phyloP scores from a whole-genome alignment of 2,329 filamentous ascomycete species.

The Aspergillus texensis region DNA sequence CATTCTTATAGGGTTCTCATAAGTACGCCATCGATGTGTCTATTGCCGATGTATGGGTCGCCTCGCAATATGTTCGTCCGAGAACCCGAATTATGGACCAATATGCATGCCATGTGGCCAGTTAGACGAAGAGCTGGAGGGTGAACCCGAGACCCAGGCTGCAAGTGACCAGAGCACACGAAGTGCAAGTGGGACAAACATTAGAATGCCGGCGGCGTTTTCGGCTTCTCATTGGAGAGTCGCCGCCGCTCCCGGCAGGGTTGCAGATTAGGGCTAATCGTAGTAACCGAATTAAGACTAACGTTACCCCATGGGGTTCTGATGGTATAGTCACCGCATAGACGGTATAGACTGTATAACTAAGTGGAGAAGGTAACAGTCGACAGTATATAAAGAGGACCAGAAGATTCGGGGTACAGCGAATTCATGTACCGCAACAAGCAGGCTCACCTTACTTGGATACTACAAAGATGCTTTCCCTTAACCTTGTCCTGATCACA shows the following conservation, averaged over 20 bases:
- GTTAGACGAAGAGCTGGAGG: not conserved
- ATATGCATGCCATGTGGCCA: not conserved
- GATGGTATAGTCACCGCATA: not conserved
- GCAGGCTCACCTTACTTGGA: not conserved
- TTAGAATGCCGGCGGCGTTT: slow-evolving; percentile 1
- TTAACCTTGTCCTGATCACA: slow-evolving; percentile 14
- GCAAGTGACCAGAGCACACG: not conserved
- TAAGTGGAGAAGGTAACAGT: not conserved
- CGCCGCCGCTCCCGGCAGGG: not conserved
- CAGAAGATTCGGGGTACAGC: not conserved
- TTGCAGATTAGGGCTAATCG: not conserved
- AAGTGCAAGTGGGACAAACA: not conserved
- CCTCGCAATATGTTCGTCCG: not conserved
- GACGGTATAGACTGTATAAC: not conserved
- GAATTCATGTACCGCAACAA: not conserved
- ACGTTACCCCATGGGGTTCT: not conserved
- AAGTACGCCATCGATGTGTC: not conserved
- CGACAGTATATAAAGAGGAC: not conserved
- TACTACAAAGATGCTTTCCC: slow-evolving; percentile 8
- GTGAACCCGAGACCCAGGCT: not conserved
- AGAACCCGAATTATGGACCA: not conserved
- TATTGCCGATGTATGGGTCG: not conserved
- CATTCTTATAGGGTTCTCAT: not conserved
- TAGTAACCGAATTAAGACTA: not conserved
- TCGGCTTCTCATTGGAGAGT: slow-evolving; percentile 1